phyloP scores from a whole-genome alignment of 169 alveolate species.

The Plasmodium vinckei region DNA sequence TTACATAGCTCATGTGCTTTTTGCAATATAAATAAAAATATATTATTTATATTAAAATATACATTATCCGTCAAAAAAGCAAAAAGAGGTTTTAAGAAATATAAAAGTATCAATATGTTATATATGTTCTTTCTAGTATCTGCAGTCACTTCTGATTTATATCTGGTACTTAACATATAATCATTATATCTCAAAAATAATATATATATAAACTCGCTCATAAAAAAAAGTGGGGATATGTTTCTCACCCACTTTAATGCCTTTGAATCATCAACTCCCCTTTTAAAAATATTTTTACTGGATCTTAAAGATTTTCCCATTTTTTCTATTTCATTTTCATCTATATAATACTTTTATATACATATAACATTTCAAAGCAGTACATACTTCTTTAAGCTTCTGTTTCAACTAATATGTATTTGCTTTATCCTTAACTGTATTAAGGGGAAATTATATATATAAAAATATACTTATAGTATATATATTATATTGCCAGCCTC shows the following conservation, averaged over 20 bases:
- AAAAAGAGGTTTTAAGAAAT: constrained; percentile 55
- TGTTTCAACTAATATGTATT: no score
- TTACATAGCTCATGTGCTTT: constrained; percentile 24
- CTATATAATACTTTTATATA: neutral
- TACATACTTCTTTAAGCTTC: no score
- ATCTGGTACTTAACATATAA: constrained; percentile 54
- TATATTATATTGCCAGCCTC: no score
- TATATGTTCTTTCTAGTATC: constrained; percentile 54
- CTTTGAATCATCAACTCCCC: constrained; percentile 44
- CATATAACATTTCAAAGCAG: neutral
- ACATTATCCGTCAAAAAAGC: constrained; percentile 72
- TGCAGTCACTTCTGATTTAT: constrained; percentile 23
- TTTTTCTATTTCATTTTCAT: constrained; percentile 62
- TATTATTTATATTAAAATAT: constrained; percentile 67
- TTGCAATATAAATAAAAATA: constrained; percentile 19
- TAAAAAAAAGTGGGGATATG: constrained; percentile 65
- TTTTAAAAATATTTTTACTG: constrained; percentile 53
- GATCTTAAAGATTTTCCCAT: constrained; percentile 37
- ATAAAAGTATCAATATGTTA: constrained; percentile 52
- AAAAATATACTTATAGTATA: no score
- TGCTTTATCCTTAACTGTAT: no score
- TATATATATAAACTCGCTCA: constrained; percentile 67
- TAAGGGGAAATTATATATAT: no score
- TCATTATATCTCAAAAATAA: constrained; percentile 70
- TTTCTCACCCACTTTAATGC: constrained; percentile 28